These are phyloP conservation scores for Paxillus ammoniavirescens DNA, from an alignment of 768 basidiomycete species.

Conservation along the genomic window DNA sequence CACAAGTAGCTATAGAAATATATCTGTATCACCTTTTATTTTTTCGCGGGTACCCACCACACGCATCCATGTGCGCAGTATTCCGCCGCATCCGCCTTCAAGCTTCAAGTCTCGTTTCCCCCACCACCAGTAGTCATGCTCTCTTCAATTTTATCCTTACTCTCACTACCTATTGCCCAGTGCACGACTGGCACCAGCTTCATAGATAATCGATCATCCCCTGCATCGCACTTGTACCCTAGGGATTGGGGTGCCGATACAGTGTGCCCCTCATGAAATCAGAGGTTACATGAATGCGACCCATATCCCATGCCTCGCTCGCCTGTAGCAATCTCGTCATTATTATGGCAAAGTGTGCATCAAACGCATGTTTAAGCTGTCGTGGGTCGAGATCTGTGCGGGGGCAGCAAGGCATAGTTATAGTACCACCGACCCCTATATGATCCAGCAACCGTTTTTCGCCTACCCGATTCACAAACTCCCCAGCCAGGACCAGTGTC, in stretches of 20 bases:
- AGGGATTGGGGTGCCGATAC: conserved; percentile 28
- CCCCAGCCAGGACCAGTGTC: conserved; percentile 74
- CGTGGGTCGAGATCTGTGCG: conserved; percentile 34
- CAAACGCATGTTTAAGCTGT: conserved; percentile 25
- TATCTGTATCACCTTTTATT: too few species aligned
- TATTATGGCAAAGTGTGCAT: conserved; percentile 46
- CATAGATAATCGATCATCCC: background rate
- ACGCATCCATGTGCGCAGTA: too few species aligned
- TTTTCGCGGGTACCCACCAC: too few species aligned
- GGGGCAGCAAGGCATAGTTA: background rate
- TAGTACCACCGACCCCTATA: conserved; percentile 59
- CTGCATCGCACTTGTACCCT: background rate
- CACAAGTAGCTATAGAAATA: too few species aligned
- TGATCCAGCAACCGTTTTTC: conserved; percentile 75
- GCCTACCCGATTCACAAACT: conserved; percentile 60
- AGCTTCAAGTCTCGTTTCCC: background rate
- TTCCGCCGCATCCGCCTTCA: too few species aligned
- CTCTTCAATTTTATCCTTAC: background rate
- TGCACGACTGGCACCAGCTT: background rate
- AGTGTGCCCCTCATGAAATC: conserved; percentile 51
- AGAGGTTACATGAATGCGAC: conserved; percentile 49
- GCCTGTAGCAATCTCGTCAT: conserved; percentile 60
- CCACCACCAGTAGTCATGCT: background rate
- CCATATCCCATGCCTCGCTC: conserved; percentile 54
- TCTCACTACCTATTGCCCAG: background rate